A percentile compares a stretch with the other conserved stretches of the same genome.
phyloP scores from a whole-genome alignment of 805 yeast species.

The Candida dendrica region DNA sequence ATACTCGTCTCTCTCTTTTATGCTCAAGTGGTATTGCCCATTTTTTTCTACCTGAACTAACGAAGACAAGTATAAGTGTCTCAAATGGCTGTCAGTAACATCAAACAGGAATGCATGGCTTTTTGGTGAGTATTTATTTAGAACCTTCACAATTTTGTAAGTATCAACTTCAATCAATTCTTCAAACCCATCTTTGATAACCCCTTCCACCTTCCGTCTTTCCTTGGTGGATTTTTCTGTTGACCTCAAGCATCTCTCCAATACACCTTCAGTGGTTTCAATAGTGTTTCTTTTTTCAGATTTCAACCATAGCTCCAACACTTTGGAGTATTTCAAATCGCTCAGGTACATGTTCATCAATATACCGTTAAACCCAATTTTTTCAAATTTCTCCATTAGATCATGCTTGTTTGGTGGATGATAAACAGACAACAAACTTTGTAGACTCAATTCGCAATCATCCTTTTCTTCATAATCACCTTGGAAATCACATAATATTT shows the following conservation, averaged over 20 bases:
- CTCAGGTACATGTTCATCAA: constrained; percentile 48
- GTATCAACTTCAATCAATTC: constrained; percentile 23
- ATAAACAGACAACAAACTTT: constrained; percentile 60
- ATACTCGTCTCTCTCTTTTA: constrained; percentile 14
- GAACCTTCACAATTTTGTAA: constrained; percentile 19
- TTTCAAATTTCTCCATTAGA: constrained; percentile 43
- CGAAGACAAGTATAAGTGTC: constrained; percentile 16
- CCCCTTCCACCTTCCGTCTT: constrained; percentile 9
- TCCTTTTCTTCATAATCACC: constrained; percentile 26
- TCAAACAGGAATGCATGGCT: constrained; percentile 10
- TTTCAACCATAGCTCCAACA: constrained; percentile 46
- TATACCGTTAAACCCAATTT: constrained; percentile 51
- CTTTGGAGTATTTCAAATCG: constrained; percentile 44
- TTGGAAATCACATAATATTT: constrained; percentile 38
- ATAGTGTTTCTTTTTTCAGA: constrained; percentile 19
- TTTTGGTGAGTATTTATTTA: constrained; percentile 16
- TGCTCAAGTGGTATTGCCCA: constrained; percentile 11
- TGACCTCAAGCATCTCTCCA: constrained; percentile 19
- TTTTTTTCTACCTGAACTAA: constrained; percentile 13
- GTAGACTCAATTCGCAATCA: constrained; percentile 73
- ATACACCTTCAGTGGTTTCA: constrained; percentile 19
- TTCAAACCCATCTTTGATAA: constrained; percentile 9
- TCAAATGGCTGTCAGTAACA: constrained; percentile 15
- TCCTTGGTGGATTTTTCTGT: constrained; percentile 15
- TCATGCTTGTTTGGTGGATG: constrained; percentile 47